Evolutionary conservation across 1,139 yeast genomes (phyloP).

Genomic region (Diutina ranongensis): DNA sequence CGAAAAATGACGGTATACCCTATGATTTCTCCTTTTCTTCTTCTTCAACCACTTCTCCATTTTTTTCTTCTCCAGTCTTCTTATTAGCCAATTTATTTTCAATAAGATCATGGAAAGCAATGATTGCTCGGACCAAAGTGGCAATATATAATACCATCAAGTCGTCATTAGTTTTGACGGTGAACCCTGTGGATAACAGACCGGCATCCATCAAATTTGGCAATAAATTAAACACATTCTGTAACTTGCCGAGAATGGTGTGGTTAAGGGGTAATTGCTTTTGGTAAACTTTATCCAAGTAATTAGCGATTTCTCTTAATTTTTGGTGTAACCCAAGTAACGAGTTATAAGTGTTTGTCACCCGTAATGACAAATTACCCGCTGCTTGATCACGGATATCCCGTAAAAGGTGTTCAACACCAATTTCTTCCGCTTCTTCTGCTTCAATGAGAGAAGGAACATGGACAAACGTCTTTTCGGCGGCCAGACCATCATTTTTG

Average conservation of each 20-base stretch:
- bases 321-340: slow-evolving; percentile 78
- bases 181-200: slow-evolving; percentile 68
- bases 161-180: slow-evolving; percentile 90
- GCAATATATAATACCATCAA: slow-evolving; percentile 87
- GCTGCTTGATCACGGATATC: slow-evolving; percentile 96
- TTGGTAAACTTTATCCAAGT: slow-evolving; percentile 63
- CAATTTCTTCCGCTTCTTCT: slow-evolving; percentile 98
- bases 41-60: not conserved
- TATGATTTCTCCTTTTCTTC: not conserved
- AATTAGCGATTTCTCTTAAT: slow-evolving; percentile 65
- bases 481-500: slow-evolving; percentile 91
- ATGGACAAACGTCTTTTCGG: slow-evolving; percentile 88
- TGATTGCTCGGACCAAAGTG: slow-evolving; percentile 83
- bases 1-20: not conserved
- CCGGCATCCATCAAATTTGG: slow-evolving; percentile 52
- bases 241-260: slow-evolving; percentile 81
- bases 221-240: slow-evolving; percentile 84
- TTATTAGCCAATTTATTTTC: slow-evolving; percentile 89
- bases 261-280: slow-evolving; percentile 81
- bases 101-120: slow-evolving; percentile 93
- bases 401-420: slow-evolving; percentile 90
- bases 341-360: slow-evolving; percentile 83
- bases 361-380: slow-evolving; percentile 76
- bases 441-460: slow-evolving; percentile 91
- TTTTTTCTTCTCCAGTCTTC: slow-evolving; percentile 15